Conservation (phyloP, 192 early-diverging fungal genomes). For the Linnemannia exigua region DNA sequence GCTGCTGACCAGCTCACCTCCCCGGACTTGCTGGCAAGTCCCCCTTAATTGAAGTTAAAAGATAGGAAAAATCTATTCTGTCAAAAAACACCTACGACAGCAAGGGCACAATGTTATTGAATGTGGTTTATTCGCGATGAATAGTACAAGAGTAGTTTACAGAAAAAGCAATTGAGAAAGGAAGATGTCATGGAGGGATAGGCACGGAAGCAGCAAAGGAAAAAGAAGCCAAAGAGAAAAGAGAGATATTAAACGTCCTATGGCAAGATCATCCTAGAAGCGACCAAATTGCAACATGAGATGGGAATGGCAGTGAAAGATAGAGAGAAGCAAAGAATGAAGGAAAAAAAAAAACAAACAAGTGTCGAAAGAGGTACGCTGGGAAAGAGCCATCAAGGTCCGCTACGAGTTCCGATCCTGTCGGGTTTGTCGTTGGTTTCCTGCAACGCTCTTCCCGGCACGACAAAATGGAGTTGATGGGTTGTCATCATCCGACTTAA, state of each 20-base stretch:
- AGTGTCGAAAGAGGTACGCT: background rate
- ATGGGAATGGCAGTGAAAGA: constrained; percentile 6
- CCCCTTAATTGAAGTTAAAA: background rate
- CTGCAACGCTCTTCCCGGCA: background rate
- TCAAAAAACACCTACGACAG: background rate
- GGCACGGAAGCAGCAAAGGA: background rate
- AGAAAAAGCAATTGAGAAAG: constrained; percentile 8
- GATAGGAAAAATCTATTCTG: background rate
- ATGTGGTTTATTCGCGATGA: constrained; percentile 1
- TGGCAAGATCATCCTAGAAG: background rate
- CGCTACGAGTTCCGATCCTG: constrained; percentile 1
- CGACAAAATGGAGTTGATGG: background rate
- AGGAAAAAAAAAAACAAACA: constrained; percentile 11
- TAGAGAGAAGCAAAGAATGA: constrained; percentile 6
- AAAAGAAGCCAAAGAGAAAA: background rate
- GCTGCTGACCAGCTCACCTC: background rate
- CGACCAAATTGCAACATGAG: background rate
- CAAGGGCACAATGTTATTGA: background rate
- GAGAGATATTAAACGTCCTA: constrained; percentile 3
- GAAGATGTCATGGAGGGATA: background rate
- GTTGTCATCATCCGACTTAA: background rate
- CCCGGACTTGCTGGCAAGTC: background rate
- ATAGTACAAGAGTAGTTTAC: background rate
- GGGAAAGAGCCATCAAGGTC: background rate
- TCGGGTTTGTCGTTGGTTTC: background rate